A percentile compares a stretch with the other conserved stretches of the same genome.
Conservation (phyloP, 2,329 filamentous ascomycete genomes). For the Exophiala bonariae region DNA sequence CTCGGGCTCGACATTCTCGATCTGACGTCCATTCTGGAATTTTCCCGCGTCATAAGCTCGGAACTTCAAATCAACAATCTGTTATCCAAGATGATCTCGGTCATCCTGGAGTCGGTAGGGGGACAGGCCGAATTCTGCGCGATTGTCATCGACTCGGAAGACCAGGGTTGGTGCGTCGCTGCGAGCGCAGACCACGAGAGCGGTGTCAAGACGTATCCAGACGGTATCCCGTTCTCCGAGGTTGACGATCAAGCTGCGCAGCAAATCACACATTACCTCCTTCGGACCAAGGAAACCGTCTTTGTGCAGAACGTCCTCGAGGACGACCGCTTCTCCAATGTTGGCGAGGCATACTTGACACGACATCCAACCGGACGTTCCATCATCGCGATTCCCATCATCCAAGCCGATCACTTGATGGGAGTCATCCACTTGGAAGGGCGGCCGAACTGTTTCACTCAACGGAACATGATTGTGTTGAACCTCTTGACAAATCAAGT, state of each 20-base stretch:
- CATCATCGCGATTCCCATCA: constrained; percentile 63
- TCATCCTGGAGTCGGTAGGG: constrained; percentile 64
- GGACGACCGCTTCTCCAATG: constrained; percentile 65
- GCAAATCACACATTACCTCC: constrained; percentile 62
- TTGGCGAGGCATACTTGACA: constrained; percentile 56
- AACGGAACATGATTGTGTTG: constrained; percentile 54
- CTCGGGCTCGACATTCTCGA: constrained; percentile 62
- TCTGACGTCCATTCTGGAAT: constrained; percentile 63
- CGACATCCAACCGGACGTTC: constrained; percentile 59
- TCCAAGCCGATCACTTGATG: constrained; percentile 60
- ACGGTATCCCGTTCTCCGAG: constrained; percentile 57
- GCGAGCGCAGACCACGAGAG: constrained; percentile 60
- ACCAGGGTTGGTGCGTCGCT: constrained; percentile 60
- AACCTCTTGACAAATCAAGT: constrained; percentile 65
- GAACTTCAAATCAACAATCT: constrained; percentile 65
- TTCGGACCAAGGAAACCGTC: constrained; percentile 64
- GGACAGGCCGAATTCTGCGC: constrained; percentile 58
- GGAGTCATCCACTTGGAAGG: constrained; percentile 64
- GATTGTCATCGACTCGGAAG: constrained; percentile 61
- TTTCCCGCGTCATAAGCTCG: constrained; percentile 64
- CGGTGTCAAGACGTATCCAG: constrained; percentile 54
- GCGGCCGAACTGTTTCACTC: constrained; percentile 64
- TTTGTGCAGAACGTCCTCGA: constrained; percentile 64
- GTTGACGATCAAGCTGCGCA: constrained; percentile 60
- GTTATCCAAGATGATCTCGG: constrained; percentile 63